Base-by-base conservation (phyloP, 768 basidiomycete genomes). In the Melanogaster broomeanus region DNA sequence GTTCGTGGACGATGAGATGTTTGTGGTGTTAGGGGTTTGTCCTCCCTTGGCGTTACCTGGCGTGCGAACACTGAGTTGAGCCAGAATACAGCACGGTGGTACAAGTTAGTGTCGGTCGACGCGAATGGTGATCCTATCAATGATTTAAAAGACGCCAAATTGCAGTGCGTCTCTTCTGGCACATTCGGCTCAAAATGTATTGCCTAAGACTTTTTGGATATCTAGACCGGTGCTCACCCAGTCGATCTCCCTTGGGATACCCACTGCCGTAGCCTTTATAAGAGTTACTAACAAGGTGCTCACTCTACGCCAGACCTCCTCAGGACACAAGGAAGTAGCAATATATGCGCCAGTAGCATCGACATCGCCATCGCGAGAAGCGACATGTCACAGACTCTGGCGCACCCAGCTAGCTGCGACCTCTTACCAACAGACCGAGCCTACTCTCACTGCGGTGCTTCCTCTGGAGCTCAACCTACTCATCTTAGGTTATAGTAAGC, bases 401-500 rank as follows among this genome's bases (percentile, higher is more conserved):
- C 52, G 51, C 39, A 61, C 66, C 25, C 49, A 49, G 18, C 34
- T 40, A 16, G 35, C 45, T 9, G 43, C 42, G 25, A 3, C 38
- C 27, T 12, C 53, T 41, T 37, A 30, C 6, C 47, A 48, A 42
- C 59, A 49, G 25, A 34, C 3, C 1, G 46, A 51, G 39, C 48
- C 51, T 34, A 53, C 40, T 35, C 44, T 77, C 37, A 77, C 77
- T 5, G 69, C 72, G 1, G 60, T 77, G 10, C 67, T 85, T 25
- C 83, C 86, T 5, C 62, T 92, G 8, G 83, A 84, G 40, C 66
- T 81, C 0, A 79, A 83, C 31, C 48, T 67, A 0, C 72, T 93
- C 22, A 57, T 92, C 30, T 68, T 85, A 41, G 92, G 90, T 35
- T 82, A 77, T 56, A 77, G 89, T 89, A 56, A 30, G 81, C 66